These are phyloP conservation scores for Sanghuangporus sanghuang DNA, from an alignment of 1,284 basidiomycete genomes.

Conservation along the genomic window DNA sequence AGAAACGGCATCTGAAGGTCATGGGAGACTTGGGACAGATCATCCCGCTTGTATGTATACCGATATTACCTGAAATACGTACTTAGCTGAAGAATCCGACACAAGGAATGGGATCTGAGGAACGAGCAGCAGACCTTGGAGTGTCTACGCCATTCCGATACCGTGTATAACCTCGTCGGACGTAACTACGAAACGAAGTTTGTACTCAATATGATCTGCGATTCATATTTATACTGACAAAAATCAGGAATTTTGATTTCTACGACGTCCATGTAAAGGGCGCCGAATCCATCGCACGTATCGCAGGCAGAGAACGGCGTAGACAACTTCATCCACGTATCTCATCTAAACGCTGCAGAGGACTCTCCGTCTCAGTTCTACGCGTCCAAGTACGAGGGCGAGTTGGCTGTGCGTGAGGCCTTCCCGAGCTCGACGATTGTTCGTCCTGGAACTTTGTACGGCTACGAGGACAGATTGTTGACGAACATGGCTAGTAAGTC, in stretches of 20 bases:
- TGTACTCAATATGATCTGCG: background rate
- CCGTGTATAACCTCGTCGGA: constrained; percentile 92
- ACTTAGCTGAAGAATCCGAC: constrained; percentile 5
- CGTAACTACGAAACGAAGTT: constrained; percentile 91
- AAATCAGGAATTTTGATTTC: constrained; percentile 77
- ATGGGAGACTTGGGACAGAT: constrained; percentile 98
- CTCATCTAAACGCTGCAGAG: constrained; percentile 87
- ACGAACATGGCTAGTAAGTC: constrained; percentile 86
- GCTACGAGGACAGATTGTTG: constrained; percentile 91
- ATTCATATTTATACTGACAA: constrained; percentile 23
- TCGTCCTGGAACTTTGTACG: constrained; percentile 82
- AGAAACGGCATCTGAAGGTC: constrained; percentile 85
- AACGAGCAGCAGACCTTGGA: constrained; percentile 89
- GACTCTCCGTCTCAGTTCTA: constrained; percentile 84
- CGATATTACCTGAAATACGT: background rate
- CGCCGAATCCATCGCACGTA: constrained; percentile 75
- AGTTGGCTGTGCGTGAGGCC: constrained; percentile 79
- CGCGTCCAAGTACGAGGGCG: constrained; percentile 86
- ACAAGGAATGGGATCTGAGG: constrained; percentile 90
- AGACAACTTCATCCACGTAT: constrained; percentile 88
- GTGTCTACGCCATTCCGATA: constrained; percentile 93
- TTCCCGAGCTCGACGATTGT: constrained; percentile 91
- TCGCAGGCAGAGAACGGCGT: constrained; percentile 78
- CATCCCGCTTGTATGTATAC: constrained; percentile 75
- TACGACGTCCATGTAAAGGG: constrained; percentile 77